Evolutionary conservation across 2,329 filamentous ascomycete species (phyloP).

Genomic region (Aureobasidium sp.): DNA sequence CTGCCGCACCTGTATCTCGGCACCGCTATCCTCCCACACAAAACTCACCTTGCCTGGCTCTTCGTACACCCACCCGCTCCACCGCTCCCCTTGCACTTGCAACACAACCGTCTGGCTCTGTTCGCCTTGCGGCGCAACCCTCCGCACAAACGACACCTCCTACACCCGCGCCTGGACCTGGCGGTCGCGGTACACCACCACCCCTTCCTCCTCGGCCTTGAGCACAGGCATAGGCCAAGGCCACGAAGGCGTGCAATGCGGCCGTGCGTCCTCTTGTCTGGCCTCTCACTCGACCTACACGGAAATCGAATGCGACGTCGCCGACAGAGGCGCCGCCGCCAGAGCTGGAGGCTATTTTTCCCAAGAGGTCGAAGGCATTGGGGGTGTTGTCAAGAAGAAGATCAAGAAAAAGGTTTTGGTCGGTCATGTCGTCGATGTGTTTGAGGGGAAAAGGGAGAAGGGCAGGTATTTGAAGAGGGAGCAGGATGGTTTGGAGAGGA

Average conservation of each 20-base stretch:
- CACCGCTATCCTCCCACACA: constrained; percentile 49
- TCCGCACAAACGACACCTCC: constrained; percentile 53
- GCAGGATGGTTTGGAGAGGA: constrained; percentile 58
- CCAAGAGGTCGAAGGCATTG: constrained; percentile 87
- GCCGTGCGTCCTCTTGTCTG: constrained; percentile 69
- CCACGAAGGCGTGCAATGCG: constrained; percentile 81
- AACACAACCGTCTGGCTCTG: constrained; percentile 71
- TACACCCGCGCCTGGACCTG: constrained; percentile 74
- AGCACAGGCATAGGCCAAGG: constrained; percentile 84
- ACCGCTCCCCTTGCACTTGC: constrained; percentile 52
- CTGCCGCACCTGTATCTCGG: constrained; percentile 66
- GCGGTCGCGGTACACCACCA: constrained; percentile 73
- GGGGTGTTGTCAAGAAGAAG: constrained; percentile 80
- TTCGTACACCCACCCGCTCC: neutral
- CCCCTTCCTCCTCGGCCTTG: constrained; percentile 63
- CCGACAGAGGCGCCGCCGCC: constrained; percentile 33
- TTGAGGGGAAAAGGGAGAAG: constrained; percentile 65
- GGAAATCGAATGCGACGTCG: constrained; percentile 68
- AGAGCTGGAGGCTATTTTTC: constrained; percentile 62
- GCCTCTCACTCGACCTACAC: constrained; percentile 70
- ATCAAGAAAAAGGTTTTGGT: constrained; percentile 74
- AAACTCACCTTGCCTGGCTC: neutral
- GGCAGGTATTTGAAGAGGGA: constrained; percentile 65
- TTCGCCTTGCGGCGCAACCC: constrained; percentile 68
- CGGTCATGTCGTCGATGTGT: constrained; percentile 78